Evolutionary conservation across 2,329 filamentous ascomycete species (phyloP).

Genomic region (Triangularia setosa): DNA sequence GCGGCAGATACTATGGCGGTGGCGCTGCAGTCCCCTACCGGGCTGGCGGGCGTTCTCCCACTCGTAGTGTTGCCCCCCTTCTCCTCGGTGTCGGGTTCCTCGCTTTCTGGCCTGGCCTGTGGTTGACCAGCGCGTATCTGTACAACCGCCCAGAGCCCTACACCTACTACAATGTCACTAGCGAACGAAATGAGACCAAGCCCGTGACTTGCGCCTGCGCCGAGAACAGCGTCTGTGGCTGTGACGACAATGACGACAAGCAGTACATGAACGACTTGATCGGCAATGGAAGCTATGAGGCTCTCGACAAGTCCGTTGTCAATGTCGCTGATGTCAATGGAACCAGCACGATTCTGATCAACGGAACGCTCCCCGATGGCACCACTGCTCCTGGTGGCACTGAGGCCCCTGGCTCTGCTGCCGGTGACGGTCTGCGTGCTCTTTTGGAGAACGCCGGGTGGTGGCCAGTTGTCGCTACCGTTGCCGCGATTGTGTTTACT

Average conservation of each 20-base stretch:
- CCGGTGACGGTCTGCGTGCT: slow-evolving; percentile 31
- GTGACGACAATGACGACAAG: slow-evolving; percentile 63
- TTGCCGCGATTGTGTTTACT: slow-evolving; percentile 42
- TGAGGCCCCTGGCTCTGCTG: slow-evolving; percentile 35
- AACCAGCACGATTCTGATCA: slow-evolving; percentile 62
- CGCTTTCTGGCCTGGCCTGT: slow-evolving; percentile 60
- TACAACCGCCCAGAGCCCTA: slow-evolving; percentile 53
- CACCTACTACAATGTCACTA: slow-evolving; percentile 48
- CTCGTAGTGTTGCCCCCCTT: slow-evolving; percentile 49
- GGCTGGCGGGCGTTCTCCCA: slow-evolving; percentile 47
- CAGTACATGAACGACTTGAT: slow-evolving; percentile 59
- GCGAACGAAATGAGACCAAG: slow-evolving; percentile 53
- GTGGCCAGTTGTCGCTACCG: slow-evolving; percentile 47
- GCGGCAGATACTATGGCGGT: slow-evolving; percentile 63
- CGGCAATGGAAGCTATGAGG: slow-evolving; percentile 58
- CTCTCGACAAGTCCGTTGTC: slow-evolving; percentile 59
- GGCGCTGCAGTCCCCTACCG: slow-evolving; percentile 60
- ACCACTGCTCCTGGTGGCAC: slow-evolving; percentile 51
- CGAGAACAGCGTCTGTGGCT: slow-evolving; percentile 55
- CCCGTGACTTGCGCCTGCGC: slow-evolving; percentile 61
- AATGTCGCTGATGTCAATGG: slow-evolving; percentile 60
- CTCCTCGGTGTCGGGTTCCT: slow-evolving; percentile 45
- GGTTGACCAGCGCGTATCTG: slow-evolving; percentile 60
- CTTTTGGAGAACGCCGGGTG: slow-evolving; percentile 41
- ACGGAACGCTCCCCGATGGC: slow-evolving; percentile 70